Percentiles rank a stretch among this genome's conserved stretches.
Evolutionary conservation across 2,329 filamentous ascomycete species (phyloP).

Genomic region (Cercospora zeina): DNA sequence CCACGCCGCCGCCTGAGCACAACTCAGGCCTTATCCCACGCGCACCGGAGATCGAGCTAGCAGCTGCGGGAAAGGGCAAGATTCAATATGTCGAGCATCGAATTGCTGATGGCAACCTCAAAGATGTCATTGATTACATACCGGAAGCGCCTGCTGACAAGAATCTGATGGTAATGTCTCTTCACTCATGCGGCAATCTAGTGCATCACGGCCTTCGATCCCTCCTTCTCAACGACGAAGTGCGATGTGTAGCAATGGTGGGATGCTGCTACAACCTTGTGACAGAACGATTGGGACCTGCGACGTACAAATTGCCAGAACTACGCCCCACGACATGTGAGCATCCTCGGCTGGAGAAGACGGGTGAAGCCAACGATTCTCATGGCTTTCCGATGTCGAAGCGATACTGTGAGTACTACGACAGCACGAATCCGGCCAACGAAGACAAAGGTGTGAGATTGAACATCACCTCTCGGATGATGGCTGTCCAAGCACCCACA

Average conservation of each 20-base stretch:
- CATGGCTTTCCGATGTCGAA: slow-evolving; percentile 93
- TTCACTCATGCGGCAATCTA: slow-evolving; percentile 97
- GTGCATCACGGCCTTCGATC: slow-evolving; percentile 91
- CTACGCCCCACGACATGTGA: slow-evolving; percentile 59
- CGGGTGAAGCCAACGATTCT: slow-evolving; percentile 73
- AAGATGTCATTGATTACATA: slow-evolving; percentile 62
- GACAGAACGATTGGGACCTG: slow-evolving; percentile 83
- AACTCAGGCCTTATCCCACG: slow-evolving; percentile 9
- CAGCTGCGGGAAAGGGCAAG: slow-evolving; percentile 56
- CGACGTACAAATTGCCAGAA: slow-evolving; percentile 79
- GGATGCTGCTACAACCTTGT: slow-evolving; percentile 98
- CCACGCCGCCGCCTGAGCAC: slow-evolving; percentile 30
- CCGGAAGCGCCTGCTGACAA: slow-evolving; percentile 19
- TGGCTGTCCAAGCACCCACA: slow-evolving; percentile 91
- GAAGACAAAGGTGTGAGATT: slow-evolving; percentile 66
- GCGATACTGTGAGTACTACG: slow-evolving; percentile 57
- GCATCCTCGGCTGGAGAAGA: slow-evolving; percentile 67
- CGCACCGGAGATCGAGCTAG: slow-evolving; percentile 27
- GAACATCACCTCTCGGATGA: slow-evolving; percentile 96
- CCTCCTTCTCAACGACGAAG: slow-evolving; percentile 76
- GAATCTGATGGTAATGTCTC: slow-evolving; percentile 80
- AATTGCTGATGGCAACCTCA: slow-evolving; percentile 71
- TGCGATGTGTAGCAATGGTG: slow-evolving; percentile 89
- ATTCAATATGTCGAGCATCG: slow-evolving; percentile 77
- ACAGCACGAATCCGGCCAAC: slow-evolving; percentile 20